Evolutionary conservation across 148 eudicot species (phyloP).

Genomic region (Diospyros lotus): DNA sequence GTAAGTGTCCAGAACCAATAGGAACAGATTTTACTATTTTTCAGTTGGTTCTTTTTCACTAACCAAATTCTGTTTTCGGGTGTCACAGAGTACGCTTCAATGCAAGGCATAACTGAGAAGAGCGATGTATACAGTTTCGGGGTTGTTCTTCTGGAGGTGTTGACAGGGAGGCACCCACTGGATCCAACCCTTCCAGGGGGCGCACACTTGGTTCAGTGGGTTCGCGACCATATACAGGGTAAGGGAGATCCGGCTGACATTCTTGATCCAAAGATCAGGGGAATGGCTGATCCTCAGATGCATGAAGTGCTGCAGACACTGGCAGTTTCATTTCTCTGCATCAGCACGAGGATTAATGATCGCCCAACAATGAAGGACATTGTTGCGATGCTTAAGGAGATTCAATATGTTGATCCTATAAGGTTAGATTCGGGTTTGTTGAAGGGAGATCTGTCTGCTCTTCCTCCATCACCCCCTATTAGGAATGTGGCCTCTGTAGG

Average conservation of each 20-base stretch:
- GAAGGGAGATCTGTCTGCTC: constrained; percentile 39
- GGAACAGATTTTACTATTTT: background rate
- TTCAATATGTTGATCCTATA: constrained; percentile 49
- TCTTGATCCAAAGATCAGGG: constrained; percentile 78
- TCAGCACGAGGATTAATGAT: constrained; percentile 63
- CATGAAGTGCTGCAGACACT: constrained; percentile 91
- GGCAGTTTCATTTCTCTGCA: constrained; percentile 83
- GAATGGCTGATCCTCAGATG: constrained; percentile 93
- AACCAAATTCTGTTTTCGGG: constrained; percentile 4
- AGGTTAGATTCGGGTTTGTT: constrained; percentile 45
- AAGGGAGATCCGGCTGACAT: constrained; percentile 73
- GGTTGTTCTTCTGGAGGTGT: constrained; percentile 79
- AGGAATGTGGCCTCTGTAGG: constrained; percentile 52
- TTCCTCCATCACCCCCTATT: constrained; percentile 42
- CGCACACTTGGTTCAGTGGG: constrained; percentile 87
- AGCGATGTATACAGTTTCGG: constrained; percentile 95
- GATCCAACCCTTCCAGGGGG: constrained; percentile 93
- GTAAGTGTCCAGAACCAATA: constrained; percentile 25
- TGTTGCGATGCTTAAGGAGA: constrained; percentile 92
- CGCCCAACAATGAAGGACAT: constrained; percentile 95
- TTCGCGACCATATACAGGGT: constrained; percentile 64
- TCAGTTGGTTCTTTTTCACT: background rate
- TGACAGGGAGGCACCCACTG: constrained; percentile 92
- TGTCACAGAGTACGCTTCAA: constrained; percentile 69
- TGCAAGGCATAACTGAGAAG: constrained; percentile 79